A percentile compares a stretch with the other conserved stretches of the same genome.
Conservation (phyloP, 2,329 filamentous ascomycete species). For the Trichoderma pleuroti region DNA sequence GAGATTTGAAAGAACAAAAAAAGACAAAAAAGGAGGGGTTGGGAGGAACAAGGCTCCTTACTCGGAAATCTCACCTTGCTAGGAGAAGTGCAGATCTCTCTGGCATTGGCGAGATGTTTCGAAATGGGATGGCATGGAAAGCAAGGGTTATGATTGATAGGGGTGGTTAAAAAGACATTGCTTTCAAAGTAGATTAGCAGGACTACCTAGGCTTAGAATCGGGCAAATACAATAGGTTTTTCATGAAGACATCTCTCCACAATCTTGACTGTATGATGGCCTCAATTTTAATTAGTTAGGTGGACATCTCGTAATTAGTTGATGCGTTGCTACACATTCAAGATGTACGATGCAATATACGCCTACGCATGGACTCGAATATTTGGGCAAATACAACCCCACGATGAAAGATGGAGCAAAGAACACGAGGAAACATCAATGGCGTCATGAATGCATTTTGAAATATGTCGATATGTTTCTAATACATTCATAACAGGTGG, state of each 20-base stretch:
- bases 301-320: neutral
- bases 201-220: conserved; percentile 13
- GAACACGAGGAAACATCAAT: neutral
- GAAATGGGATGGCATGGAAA: conserved; percentile 11
- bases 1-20: neutral
- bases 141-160: conserved; percentile 13
- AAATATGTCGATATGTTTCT: conserved; percentile 36
- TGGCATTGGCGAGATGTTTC: conserved; percentile 10
- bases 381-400: neutral
- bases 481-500: conserved; percentile 36
- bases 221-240: conserved; percentile 14
- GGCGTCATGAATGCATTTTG: conserved; percentile 30
- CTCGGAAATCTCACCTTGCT: conserved; percentile 9
- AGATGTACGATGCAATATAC: neutral
- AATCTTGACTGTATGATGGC: neutral
- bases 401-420: neutral
- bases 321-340: neutral
- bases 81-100: conserved; percentile 36
- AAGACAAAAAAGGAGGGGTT: neutral
- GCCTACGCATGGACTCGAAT: neutral
- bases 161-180: conserved; percentile 18
- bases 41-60: neutral
- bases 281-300: neutral
- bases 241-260: neutral
- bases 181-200: conserved; percentile 16